Base-by-base conservation (phyloP, 164 flowering plant species). In the Piper betle region DNA sequence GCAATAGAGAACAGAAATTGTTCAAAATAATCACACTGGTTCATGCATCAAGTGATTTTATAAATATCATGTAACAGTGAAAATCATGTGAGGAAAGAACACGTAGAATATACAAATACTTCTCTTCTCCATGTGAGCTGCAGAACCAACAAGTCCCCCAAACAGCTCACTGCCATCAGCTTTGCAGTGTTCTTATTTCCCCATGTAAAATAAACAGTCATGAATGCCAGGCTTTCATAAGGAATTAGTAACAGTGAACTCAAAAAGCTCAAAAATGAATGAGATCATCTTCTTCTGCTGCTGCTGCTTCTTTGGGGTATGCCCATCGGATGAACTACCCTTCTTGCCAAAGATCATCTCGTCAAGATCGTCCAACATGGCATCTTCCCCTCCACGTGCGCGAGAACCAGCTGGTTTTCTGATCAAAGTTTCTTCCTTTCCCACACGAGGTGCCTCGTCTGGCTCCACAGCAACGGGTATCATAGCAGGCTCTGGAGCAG, bases 311-410 rank as follows among this genome's bases (percentile, higher is more conserved):
- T 81, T 85, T 19, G 80, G 60, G 59, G 74, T 85, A 20, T 78
- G 78, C 19, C 79, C 79, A 58, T 79, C 84, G 12, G 93, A 82
- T 39, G 84, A 16, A 53, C 80, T 69, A 7, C 84, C 85, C 73
- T 90, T 88, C 82, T 75, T 93, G 15, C 96, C 97, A 62, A 93
- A 93, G 7, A 93, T 90, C 99, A 90, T 93, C 76, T 93, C 97
- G 62, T 93, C 99, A 4, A 90, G 93, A 76, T 93, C 97, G 66
- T 90, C 88, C 95, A 90, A 79, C 79, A 86, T 78, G 41, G 84
- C 90, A 64, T 92, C 89, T 43, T 79, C 80, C 66, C 74, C 77
- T 20, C 86, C 85, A 19, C 81, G 85, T 18, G 68, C 41, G 16
- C 81, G 81, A 39, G 89, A 72, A 52, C 81, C 75, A 4, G 87